Evolutionary conservation across 2,329 filamentous ascomycete species (phyloP).

Genomic region (Bertia moriformis): DNA sequence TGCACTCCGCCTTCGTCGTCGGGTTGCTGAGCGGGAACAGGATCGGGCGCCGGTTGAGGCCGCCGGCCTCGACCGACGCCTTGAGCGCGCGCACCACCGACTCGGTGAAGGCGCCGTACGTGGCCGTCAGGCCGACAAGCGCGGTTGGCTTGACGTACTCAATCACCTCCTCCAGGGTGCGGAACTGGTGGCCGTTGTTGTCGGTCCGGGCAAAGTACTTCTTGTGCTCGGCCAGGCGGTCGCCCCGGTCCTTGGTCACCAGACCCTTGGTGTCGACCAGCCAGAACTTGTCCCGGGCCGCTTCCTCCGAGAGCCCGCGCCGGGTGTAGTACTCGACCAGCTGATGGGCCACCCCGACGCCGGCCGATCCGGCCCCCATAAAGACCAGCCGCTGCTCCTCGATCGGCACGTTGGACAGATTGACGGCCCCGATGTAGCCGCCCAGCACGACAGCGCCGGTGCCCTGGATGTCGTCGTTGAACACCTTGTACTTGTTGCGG

Average conservation of each 20-base stretch:
- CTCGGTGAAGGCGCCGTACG: slow-evolving; percentile 86
- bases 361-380: slow-evolving; percentile 86
- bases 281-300: slow-evolving; percentile 84
- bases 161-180: slow-evolving; percentile 75
- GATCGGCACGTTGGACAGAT: slow-evolving; percentile 69
- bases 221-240: slow-evolving; percentile 84
- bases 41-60: slow-evolving; percentile 65
- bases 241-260: slow-evolving; percentile 81
- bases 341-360: slow-evolving; percentile 94
- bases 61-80: slow-evolving; percentile 45
- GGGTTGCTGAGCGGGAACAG: slow-evolving; percentile 96
- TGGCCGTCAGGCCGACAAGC: slow-evolving; percentile 85
- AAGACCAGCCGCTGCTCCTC: slow-evolving; percentile 91
- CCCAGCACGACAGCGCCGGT: slow-evolving; percentile 89
- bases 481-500: slow-evolving; percentile 77
- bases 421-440: slow-evolving; percentile 60
- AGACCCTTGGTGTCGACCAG: slow-evolving; percentile 95
- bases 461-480: slow-evolving; percentile 97
- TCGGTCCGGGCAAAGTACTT: slow-evolving; percentile 56
- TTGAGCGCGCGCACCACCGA: slow-evolving; percentile 62
- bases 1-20: slow-evolving; percentile 91
- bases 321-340: slow-evolving; percentile 94
- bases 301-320: slow-evolving; percentile 74
- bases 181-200: slow-evolving; percentile 56
- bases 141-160: slow-evolving; percentile 92